These are phyloP conservation scores for Chaetomium fimeti DNA, from an alignment of 495 filamentous ascomycete species.

Conservation along the genomic window DNA sequence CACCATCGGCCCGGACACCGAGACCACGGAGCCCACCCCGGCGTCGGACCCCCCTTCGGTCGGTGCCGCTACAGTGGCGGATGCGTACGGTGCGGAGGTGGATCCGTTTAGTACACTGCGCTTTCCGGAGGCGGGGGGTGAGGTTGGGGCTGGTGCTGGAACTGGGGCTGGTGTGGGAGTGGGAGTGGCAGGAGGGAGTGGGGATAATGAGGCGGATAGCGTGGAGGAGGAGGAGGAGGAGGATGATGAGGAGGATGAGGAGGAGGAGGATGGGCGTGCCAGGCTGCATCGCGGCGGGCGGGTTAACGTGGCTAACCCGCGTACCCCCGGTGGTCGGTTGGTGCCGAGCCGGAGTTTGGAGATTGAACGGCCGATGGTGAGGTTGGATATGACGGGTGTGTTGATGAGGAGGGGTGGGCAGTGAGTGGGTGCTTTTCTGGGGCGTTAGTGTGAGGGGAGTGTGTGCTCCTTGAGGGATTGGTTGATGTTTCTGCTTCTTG, in stretches of 20 bases:
- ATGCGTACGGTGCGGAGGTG: background rate
- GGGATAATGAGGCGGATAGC: background rate
- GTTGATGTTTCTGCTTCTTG: background rate
- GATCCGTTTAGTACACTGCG: slow-evolving; percentile 8
- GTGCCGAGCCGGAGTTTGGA: slow-evolving; percentile 51
- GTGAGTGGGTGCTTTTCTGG: too few species aligned
- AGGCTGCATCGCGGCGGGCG: slow-evolving; percentile 46
- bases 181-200: background rate
- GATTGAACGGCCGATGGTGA: slow-evolving; percentile 44
- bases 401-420: slow-evolving; percentile 16
- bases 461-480: too few species aligned
- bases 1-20: slow-evolving; percentile 12
- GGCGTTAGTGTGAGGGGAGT: background rate
- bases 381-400: slow-evolving; percentile 36
- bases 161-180: too few species aligned
- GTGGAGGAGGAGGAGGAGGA: background rate
- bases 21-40: background rate
- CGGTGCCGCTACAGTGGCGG: background rate
- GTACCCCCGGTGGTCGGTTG: slow-evolving; percentile 51
- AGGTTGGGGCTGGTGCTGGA: too few species aligned
- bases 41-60: background rate
- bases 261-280: slow-evolving; percentile 37
- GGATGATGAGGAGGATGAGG: background rate
- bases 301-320: slow-evolving; percentile 56
- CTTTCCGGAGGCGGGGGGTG: background rate